Evolutionary conservation across 345 rosid genomes (phyloP), one percentile per base, ranked within the genome.

Genomic region (Punica granatum): DNA sequence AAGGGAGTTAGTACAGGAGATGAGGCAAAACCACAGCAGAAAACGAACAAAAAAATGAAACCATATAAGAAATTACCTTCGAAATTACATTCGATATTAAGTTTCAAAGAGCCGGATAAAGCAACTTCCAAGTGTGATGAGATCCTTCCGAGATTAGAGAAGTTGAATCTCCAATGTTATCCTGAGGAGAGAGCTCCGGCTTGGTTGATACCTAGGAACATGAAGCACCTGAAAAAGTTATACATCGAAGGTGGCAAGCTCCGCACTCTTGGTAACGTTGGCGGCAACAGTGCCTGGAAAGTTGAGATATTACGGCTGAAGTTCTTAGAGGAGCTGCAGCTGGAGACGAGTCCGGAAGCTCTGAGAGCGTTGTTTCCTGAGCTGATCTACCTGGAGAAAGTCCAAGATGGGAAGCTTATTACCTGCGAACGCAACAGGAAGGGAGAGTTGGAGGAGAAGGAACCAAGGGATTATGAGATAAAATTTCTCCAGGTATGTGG

Each of bases 231-330:
- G 41, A 36, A 46, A 58, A 58, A 67, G 34, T 42, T 72, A 13
- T 72, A 66, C n/a, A 36, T 66, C 48, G 28, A 32, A 59, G 75
- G 85, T 32, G 86, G 83, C 72, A 0, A n/a, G n/a, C 77, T 84
- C 16, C 35, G 48, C 7, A 25, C 9, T 8, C 30, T 51, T 25
- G 19, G 19, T 1, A 25, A n/a, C 1, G 30, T 51, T 51, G 28
- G n/a, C 28, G 58, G 26, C 28, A 23, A n/a, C 58, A 9, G 30
- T 16, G 12, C 58, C 13, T 51, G 58, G 58, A n/a, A 7, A 51
- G 58, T 51, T 1, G 58, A 25, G 26, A 25, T 23, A 51, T 25
- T 51, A 25, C 58, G 58, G 10, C 58, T 51, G 26, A 51, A 51
- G 58, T 51, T 16, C 30, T 51, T 51, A 23, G 58, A 25, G 12